Evolutionary conservation across 1,284 basidiomycete genomes (phyloP), one percentile per base, ranked within the genome.

Genomic region (Ganoderma lucidum): DNA sequence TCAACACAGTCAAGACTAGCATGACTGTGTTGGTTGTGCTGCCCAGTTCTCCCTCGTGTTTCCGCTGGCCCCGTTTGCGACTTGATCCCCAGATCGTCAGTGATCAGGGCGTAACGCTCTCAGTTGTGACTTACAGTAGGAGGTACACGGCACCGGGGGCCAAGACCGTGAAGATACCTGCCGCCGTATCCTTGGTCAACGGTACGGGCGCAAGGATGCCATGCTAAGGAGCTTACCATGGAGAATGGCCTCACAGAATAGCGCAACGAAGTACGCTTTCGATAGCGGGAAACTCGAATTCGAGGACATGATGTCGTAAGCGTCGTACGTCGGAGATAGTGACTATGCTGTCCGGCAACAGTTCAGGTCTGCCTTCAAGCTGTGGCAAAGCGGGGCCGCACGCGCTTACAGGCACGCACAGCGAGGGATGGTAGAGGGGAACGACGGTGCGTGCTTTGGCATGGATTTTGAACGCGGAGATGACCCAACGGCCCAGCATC

Each of bases 201-300:
- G n/a, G 23, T 48, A 4, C 1, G 3, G 5, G 9, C 10, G 45
- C n/a, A 9, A 23, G 45, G 23, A 60, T 9, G n/a, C 10, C 2
- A 44, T 42, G 61, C 61, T 62, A 10, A 62, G 12, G 12, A 35
- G 5, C 68, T 10, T 35, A 69, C 68, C 68, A 61, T 69, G 60
- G 17, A 69, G 58, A 28, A 66, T 65, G 2, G 68, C 63, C 35
- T 69, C 68, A 45, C 63, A 69, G 39, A 69, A 62, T 17, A 69
- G 4, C 8, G 64, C 63, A 15, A 69, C 58, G 61, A 69, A 69
- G 68, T 55, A 61, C 3, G 67, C 63, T 35, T 65, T 66, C 37
- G 63, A 51, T 5, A 69, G 37, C 15, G 59, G 41, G 17, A 53
- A 41, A 48, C n/a, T 48, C n/a, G 45, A n/a, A 19, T 48, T 6